phyloP scores from a whole-genome alignment of 371 early-diverging fungal genomes.

The Mucor racemosus region DNA sequence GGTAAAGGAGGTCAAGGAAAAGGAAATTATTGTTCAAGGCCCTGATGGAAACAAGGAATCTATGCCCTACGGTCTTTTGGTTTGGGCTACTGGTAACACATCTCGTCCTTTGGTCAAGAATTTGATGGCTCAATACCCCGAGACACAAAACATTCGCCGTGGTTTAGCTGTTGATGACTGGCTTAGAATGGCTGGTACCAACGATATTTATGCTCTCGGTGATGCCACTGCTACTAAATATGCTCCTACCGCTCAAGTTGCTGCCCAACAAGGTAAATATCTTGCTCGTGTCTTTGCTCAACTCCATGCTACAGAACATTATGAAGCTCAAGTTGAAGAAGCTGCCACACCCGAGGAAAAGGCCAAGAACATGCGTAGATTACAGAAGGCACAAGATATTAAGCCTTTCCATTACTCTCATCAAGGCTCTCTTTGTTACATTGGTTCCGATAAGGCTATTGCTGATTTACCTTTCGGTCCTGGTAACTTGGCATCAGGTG shows the following conservation, averaged over 20 bases:
- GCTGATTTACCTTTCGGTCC: conserved; percentile 85
- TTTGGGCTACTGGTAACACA: conserved; percentile 97
- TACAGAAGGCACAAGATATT: conserved; percentile 53
- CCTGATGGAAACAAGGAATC: conserved; percentile 67
- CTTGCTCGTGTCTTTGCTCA: conserved; percentile 75
- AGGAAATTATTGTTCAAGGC: conserved; percentile 79
- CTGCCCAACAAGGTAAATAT: conserved; percentile 88
- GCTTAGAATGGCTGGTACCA: conserved; percentile 76
- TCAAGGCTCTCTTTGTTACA: conserved; percentile 88
- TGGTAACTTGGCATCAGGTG: conserved; percentile 73
- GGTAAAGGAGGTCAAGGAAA: conserved; percentile 89
- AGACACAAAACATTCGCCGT: conserved; percentile 79
- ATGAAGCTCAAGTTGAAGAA: conserved; percentile 35
- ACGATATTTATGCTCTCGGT: conserved; percentile 85
- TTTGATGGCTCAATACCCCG: conserved; percentile 74
- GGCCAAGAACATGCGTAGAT: conserved; percentile 47
- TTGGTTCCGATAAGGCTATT: conserved; percentile 90
- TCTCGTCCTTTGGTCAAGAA: conserved; percentile 79
- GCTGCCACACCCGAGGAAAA: conserved; percentile 39
- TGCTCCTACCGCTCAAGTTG: conserved; percentile 93
- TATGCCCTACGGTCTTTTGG: conserved; percentile 88
- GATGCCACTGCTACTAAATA: conserved; percentile 87
- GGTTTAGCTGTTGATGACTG: conserved; percentile 87
- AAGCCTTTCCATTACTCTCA: conserved; percentile 84
- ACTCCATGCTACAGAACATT: conserved; percentile 54